phyloP scores from a whole-genome alignment of 2,329 filamentous ascomycete genomes.

The Phyllosticta citriasiana region DNA sequence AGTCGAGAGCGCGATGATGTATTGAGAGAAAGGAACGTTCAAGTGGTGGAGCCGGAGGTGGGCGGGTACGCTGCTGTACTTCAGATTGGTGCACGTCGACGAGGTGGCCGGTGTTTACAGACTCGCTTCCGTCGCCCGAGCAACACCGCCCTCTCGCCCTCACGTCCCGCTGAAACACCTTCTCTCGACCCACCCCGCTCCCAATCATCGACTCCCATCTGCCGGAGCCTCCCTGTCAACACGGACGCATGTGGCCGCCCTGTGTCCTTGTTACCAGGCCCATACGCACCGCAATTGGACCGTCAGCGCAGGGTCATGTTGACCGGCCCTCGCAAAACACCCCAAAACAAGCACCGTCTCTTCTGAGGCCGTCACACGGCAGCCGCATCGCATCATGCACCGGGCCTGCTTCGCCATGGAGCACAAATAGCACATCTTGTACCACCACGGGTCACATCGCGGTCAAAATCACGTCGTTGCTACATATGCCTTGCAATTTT shows the following conservation, averaged over 20 bases:
- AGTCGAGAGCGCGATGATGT: background rate
- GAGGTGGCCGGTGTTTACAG: background rate
- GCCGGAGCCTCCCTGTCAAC: background rate
- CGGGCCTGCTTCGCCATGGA: background rate
- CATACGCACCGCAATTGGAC: background rate
- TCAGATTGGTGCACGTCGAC: background rate
- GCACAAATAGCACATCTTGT: background rate
- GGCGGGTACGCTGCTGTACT: background rate
- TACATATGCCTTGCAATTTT: background rate
- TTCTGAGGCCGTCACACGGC: background rate
- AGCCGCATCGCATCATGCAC: background rate
- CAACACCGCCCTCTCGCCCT: background rate
- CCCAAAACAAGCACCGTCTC: background rate
- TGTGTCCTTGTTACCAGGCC: background rate
- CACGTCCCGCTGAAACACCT: background rate
- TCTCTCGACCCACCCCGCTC: background rate
- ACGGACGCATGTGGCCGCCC: background rate
- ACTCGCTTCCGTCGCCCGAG: background rate
- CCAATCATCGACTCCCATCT: background rate
- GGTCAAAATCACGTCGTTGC: background rate
- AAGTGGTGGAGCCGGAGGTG: background rate
- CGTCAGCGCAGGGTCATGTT: background rate
- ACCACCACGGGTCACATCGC: background rate
- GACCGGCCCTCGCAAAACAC: background rate
- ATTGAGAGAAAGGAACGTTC: background rate